These are phyloP conservation scores for Paraphoma chrysanthemicola DNA, from an alignment of 2,329 filamentous ascomycete species.

Conservation along the genomic window DNA sequence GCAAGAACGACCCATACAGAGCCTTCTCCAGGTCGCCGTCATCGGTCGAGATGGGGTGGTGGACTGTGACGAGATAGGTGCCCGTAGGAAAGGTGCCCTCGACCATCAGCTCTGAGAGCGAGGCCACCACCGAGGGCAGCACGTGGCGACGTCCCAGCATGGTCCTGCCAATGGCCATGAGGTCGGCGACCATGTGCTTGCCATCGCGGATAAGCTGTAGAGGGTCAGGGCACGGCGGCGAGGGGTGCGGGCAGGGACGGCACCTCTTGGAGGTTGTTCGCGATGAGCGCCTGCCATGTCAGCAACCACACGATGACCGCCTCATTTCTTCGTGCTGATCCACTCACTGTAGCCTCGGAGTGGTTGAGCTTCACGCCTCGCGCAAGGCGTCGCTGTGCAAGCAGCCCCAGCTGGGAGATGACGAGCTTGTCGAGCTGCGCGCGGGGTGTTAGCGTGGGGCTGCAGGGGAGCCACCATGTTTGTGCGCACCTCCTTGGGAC, in stretches of 20 bases:
- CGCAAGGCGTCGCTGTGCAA: constrained; percentile 87
- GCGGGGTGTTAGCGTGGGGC: constrained; percentile 29
- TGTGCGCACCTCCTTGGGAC: constrained; percentile 45
- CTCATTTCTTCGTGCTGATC: too few species aligned
- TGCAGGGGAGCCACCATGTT: background rate
- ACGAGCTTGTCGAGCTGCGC: constrained; percentile 91
- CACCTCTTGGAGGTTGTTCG: constrained; percentile 87
- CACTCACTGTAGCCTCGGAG: constrained; percentile 77
- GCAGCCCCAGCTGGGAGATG: constrained; percentile 84
- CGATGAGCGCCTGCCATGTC: constrained; percentile 73
- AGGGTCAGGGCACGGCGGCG: constrained; percentile 28
- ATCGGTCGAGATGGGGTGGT: constrained; percentile 84
- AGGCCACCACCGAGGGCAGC: constrained; percentile 78
- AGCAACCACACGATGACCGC: constrained; percentile 3
- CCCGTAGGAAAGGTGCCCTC: constrained; percentile 92
- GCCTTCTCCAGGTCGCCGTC: constrained; percentile 87
- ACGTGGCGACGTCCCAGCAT: constrained; percentile 96
- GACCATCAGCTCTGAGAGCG: constrained; percentile 85
- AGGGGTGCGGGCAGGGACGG: constrained; percentile 14
- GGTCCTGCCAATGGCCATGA: constrained; percentile 89
- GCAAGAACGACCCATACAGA: constrained; percentile 89
- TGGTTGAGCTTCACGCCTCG: constrained; percentile 90
- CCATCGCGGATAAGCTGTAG: constrained; percentile 89
- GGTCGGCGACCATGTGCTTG: constrained; percentile 86
- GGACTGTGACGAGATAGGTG: constrained; percentile 93